Evolutionary conservation across 257 asterid species (phyloP), one percentile per base, ranked within the genome.

Genomic region (Dorcoceras hygrometricum): DNA sequence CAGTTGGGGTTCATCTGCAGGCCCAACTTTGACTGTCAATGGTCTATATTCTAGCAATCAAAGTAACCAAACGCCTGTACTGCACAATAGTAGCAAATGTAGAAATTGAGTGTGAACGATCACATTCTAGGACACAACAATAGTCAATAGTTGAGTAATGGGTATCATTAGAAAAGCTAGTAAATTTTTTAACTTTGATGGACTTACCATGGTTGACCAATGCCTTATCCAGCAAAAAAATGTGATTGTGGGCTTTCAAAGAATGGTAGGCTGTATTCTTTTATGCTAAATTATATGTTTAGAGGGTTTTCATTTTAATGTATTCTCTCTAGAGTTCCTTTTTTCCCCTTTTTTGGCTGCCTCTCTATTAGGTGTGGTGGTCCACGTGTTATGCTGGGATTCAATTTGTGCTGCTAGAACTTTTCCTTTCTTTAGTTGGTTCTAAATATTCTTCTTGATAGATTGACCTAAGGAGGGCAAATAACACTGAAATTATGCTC

Each of bases 401-500:
- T 67, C 39, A n/a, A 19, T 66, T 65, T 48, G 58, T 29, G 4
- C 20, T 66, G 3, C 27, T 36, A 24, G 59, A 12, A 39, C 36
- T 50, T 23, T 27, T 65, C 54, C 16, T 27, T 20, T 27, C 67
- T 64, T 66, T 68, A 59, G 63, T 25, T 78, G 67, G 28, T 67
- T 19, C 19, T 51, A 23, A 65, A 22, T 43, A 28, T 66, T 77
- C 51, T 73, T 23, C 55, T 62, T 63, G 77, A 71, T 80, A 94
- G 99, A 34, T 94, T 84, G 99, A 94, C 83, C 85, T 94, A 68
- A 83, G 97, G 85, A 89, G 99, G 83, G 99, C 95, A 69, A 87
- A 91, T 78, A 94, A 94, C 80, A 91, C 98, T 57, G 99, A 94
- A 78, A 94, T 94, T 74, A 94, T 94, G 99, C 97, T 94, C 68